Conservation (phyloP, 1,284 basidiomycete genomes). For the Boletus calvinii region DNA sequence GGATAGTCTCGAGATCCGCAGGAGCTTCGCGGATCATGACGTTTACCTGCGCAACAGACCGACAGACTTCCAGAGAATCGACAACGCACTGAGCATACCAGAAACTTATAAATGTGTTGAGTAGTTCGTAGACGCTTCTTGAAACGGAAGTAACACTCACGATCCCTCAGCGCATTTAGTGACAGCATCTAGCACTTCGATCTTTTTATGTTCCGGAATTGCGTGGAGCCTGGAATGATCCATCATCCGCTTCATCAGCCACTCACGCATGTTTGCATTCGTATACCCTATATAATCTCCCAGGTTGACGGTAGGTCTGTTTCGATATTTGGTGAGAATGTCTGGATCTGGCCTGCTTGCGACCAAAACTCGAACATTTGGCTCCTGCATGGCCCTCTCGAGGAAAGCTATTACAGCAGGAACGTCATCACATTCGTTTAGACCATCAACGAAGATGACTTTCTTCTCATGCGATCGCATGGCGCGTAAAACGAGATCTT, state of each 20-base stretch:
- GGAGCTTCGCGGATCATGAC: conserved; percentile 20
- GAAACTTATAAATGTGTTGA: conserved; percentile 19
- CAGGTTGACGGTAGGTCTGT: conserved; percentile 22
- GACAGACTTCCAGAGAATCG: conserved; percentile 28
- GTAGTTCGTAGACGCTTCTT: not conserved
- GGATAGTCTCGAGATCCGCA: conserved; percentile 22
- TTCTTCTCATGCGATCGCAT: conserved; percentile 28
- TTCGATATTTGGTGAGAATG: conserved; percentile 19
- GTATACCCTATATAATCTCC: conserved; percentile 25
- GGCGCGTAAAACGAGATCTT: conserved; percentile 26
- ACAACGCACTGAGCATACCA: conserved; percentile 31
- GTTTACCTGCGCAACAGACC: conserved; percentile 28
- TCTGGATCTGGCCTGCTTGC: conserved; percentile 26
- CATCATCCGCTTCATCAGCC: conserved; percentile 30
- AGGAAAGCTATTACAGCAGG: conserved; percentile 23
- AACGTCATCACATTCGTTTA: conserved; percentile 30
- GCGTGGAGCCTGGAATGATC: conserved; percentile 23
- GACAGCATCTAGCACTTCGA: conserved; percentile 24
- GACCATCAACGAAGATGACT: conserved; percentile 26
- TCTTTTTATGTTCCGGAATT: conserved; percentile 26
- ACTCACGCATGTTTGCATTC: conserved; percentile 25
- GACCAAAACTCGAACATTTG: conserved; percentile 26
- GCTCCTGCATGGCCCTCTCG: conserved; percentile 24
- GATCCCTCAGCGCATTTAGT: conserved; percentile 18
- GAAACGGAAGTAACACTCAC: conserved; percentile 15